Evolutionary conservation across 1,139 yeast species (phyloP), one percentile per base, ranked within the genome.

Genomic region (Sugiyamaella neomexicana): DNA sequence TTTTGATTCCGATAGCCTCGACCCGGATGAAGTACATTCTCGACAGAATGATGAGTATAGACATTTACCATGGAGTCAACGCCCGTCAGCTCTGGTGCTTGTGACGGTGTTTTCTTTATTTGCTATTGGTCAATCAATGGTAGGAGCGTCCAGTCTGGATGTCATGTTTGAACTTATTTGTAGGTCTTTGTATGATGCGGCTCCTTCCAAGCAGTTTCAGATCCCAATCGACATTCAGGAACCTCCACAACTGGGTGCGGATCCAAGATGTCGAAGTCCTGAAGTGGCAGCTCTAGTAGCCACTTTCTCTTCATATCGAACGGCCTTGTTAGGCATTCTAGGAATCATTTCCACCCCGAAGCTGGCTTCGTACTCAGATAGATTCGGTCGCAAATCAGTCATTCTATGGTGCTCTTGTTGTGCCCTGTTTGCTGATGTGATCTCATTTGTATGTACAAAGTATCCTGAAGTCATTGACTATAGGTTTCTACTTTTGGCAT

Each of bases 321-420:
- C 64, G 2, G 55, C 62, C 15, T 52, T 64, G 29, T 46, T 58
- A 5, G 62, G 64, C 7, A 34, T 59, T 2, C 47, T 66, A 44
- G 61, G 66, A 1, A 59, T 66, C 16, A 39, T 66, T 17, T 56
- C 58, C 5, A 59, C 61, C 8, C 70, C 70, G 2, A 53, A 78
- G 59, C 65, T 82, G 9, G 89, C 89, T 0, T 78, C 80, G n/a
- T 63, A 81, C 34, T 81, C 89, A 3, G 95, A 87, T 67, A 71
- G 77, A 43, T 73, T 77, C 57, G 95, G 95, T 0, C 72, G 95
- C 46, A 80, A 75, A 57, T 72, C 81, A 34, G 59, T 83, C 16
- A 60, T 78, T 5, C 44, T 77, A 4, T 71, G 73, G 55, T 65
- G 75, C 17, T 62, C 70, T 1, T 20, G 60, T 2, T 55, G 72